phyloP scores from a whole-genome alignment of 148 eudicot genomes.

The Cornus suecica region DNA sequence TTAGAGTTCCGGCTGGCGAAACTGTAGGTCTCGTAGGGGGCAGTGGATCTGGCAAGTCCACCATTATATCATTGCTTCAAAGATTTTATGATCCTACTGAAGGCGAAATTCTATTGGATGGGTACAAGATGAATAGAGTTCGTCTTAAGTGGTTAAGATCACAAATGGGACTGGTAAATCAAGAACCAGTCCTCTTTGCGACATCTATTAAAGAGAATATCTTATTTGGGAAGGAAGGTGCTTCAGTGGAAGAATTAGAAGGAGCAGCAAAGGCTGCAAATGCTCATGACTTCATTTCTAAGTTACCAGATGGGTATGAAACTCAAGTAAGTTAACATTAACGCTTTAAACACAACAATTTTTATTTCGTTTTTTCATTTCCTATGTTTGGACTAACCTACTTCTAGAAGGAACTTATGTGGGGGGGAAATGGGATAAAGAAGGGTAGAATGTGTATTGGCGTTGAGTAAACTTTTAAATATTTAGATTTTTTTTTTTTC shows the following conservation, averaged over 20 bases:
- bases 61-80: constrained; percentile 38
- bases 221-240: constrained; percentile 48
- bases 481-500: too few relatives aligned
- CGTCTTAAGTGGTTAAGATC: constrained; percentile 57
- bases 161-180: constrained; percentile 56
- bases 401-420: background rate
- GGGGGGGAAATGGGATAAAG: background rate
- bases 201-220: constrained; percentile 52
- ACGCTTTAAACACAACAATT: background rate
- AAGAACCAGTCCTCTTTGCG: constrained; percentile 56
- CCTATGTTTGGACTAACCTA: background rate
- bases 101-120: constrained; percentile 51
- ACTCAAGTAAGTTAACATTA: constrained; percentile 35
- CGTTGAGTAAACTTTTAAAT: too few relatives aligned
- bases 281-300: constrained; percentile 46
- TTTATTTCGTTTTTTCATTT: background rate
- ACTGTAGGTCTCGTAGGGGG: constrained; percentile 50
- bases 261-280: constrained; percentile 48
- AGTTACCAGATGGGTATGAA: constrained; percentile 47
- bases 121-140: constrained; percentile 40
- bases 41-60: constrained; percentile 56
- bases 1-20: constrained; percentile 43
- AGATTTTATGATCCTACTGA: constrained; percentile 50
- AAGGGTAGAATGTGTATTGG: too few relatives aligned
- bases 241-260: constrained; percentile 38